Percentiles rank a stretch among this genome's conserved stretches.
Conservation (phyloP, 768 basidiomycete species). For the Mycena amicta region DNA sequence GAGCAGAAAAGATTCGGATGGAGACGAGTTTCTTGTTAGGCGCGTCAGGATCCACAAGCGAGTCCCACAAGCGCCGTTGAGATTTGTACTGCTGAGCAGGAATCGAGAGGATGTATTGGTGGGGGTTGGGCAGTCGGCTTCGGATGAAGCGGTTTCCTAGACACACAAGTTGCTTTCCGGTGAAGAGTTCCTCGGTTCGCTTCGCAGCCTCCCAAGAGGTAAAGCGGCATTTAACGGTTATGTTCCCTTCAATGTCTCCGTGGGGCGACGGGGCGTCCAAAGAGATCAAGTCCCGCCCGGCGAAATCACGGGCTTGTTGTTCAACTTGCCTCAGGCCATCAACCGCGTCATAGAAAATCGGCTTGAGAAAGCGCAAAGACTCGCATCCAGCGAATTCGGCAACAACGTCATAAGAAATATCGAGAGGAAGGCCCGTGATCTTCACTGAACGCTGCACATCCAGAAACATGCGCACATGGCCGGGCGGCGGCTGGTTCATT, state of each 20-base stretch:
- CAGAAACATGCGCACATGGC: constrained; percentile 23
- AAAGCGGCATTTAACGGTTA: constrained; percentile 48
- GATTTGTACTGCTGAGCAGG: constrained; percentile 51
- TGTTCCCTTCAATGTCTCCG: constrained; percentile 31
- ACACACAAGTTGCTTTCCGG: constrained; percentile 30
- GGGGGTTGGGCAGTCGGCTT: constrained; percentile 48
- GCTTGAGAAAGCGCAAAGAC: constrained; percentile 23
- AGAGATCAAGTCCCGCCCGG: constrained; percentile 20
- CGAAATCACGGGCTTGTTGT: constrained; percentile 24
- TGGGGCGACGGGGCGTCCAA: constrained; percentile 31
- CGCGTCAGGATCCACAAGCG: constrained; percentile 38
- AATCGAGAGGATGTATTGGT: constrained; percentile 53
- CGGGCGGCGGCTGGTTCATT: constrained; percentile 43
- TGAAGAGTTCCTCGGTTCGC: constrained; percentile 37
- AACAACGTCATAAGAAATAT: constrained; percentile 28
- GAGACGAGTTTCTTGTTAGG: constrained; percentile 33
- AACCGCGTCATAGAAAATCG: constrained; percentile 23
- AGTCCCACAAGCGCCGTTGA: constrained; percentile 53
- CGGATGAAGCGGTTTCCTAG: constrained; percentile 38
- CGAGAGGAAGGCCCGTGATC: constrained; percentile 43
- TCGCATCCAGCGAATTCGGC: constrained; percentile 33
- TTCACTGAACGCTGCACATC: constrained; percentile 40
- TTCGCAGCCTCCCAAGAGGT: constrained; percentile 51
- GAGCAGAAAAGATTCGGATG: constrained; percentile 27
- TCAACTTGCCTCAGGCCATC: constrained; percentile 26